Base-by-base conservation (phyloP, 352 stramenopile species). In the Phytophthora pisi region DNA sequence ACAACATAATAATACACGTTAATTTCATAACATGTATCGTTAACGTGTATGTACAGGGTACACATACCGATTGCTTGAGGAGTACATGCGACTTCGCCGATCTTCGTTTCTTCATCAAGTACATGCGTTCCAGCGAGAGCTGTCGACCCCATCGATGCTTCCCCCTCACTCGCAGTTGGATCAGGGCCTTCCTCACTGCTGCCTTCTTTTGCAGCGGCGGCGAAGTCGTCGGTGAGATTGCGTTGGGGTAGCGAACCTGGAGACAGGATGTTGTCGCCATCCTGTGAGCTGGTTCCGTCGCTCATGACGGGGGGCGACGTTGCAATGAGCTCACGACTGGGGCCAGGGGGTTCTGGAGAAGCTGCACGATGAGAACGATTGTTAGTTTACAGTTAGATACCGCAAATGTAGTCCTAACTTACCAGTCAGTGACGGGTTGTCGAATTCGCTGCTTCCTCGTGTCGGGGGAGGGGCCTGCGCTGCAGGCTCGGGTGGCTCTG, bases 1-100 rank as follows among this genome's bases (percentile, higher is more conserved):
- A 20, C 45, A 45, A 42, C 7, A 70, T 60, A 18, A 46, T 5
- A 20, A 23, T n/a, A 65, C 56, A 64, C 7, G 51, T 56, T 65
- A 54, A 42, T 10, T 51, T 26, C 28, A 15, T 60, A 38, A 36
- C 42, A 16, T 49, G 28, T 55, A 60, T 30, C 51, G 2, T 28
- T 60, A 66, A 20, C 51, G 40, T 55, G 59, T 66, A 50, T 42
- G 23, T 30, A 52, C 26, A 58, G 16, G 3, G 15, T 51, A 30
- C 7, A 46, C 38, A 46, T n/a, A 46, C 38, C 38, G 36, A 42
- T 42, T n/a, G 13, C 36, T 4, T 9, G 36, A 3, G 34, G 7
- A 20, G 38, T 46, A 46, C 15, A 46, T 18, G 16, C 10, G 36
- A n/a, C 38, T 20, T 46, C 38, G 15, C 0, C 13, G 3, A 20